Conservation (phyloP, 164 flowering plant species). For the Piper betle region DNA sequence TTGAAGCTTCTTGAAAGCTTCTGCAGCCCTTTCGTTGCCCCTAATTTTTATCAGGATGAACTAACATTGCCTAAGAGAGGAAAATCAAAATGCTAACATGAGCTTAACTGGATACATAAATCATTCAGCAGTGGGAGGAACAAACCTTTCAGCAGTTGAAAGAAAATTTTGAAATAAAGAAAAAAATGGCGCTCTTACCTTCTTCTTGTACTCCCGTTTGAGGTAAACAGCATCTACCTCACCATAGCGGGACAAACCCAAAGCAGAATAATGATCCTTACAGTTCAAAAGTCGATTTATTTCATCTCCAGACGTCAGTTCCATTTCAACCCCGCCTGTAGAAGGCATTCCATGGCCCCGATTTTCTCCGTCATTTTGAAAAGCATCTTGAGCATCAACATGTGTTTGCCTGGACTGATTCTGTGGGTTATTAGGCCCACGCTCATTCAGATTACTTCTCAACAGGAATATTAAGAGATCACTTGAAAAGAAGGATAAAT, state of each 20-base stretch:
- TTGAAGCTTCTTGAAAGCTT: constrained; percentile 97
- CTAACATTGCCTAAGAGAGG: constrained; percentile 76
- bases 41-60: constrained; percentile 98
- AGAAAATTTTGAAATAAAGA: background rate
- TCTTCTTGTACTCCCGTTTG: constrained; percentile 81
- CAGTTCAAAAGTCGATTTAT: constrained; percentile 73
- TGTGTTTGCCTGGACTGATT: constrained; percentile 34
- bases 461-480: constrained; percentile 66
- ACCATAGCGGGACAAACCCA: constrained; percentile 69
- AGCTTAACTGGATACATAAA: background rate
- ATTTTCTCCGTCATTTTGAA: constrained; percentile 31
- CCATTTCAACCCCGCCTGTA: constrained; percentile 74
- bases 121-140: background rate
- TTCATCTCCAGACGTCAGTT: constrained; percentile 84
- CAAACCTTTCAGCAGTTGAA: background rate
- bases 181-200: constrained; percentile 25
- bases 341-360: constrained; percentile 66
- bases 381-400: constrained; percentile 28
- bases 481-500: constrained; percentile 80
- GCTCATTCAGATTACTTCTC: constrained; percentile 45
- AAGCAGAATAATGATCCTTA: constrained; percentile 73
- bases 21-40: constrained; percentile 99
- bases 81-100: background rate
- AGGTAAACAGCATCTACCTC: constrained; percentile 56
- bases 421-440: constrained; percentile 19